phyloP scores from a whole-genome alignment of 2,329 filamentous ascomycete genomes.

The Aspergillus sojae region DNA sequence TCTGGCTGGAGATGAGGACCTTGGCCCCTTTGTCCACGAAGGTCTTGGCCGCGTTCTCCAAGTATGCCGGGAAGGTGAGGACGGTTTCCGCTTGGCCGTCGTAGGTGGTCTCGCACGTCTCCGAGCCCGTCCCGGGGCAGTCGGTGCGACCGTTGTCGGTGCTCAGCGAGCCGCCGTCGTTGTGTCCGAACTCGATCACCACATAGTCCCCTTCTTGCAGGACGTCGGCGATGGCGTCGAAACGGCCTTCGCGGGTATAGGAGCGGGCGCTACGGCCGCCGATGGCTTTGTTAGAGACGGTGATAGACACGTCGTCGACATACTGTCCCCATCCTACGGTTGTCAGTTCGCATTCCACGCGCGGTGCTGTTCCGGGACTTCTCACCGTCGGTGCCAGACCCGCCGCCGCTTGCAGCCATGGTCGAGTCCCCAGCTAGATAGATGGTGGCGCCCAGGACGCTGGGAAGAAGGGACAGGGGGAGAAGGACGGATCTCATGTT shows the following conservation, averaged over 20 bases:
- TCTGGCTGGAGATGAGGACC: constrained; percentile 62
- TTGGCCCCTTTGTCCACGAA: constrained; percentile 61
- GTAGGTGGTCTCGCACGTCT: constrained; percentile 58
- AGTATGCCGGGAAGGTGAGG: constrained; percentile 63
- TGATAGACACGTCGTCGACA: constrained; percentile 54
- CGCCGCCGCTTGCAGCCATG: constrained; percentile 31
- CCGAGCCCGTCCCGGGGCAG: constrained; percentile 57
- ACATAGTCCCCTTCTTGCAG: constrained; percentile 65
- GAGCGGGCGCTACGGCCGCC: constrained; percentile 68
- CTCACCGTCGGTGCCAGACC: constrained; percentile 29
- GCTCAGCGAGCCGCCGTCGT: constrained; percentile 64
- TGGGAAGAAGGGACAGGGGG: constrained; percentile 26
- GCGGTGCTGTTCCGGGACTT: background rate
- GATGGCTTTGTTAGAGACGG: constrained; percentile 66
- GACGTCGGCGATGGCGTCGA: constrained; percentile 57
- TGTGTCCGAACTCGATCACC: constrained; percentile 73
- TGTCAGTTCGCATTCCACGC: background rate
- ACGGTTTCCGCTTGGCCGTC: constrained; percentile 58
- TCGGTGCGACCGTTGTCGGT: constrained; percentile 65
- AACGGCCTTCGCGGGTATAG: constrained; percentile 67
- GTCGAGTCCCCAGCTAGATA: constrained; percentile 41
- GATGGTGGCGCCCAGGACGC: constrained; percentile 28
- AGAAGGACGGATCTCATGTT: constrained; percentile 26
- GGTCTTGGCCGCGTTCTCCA: constrained; percentile 58
- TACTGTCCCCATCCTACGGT: constrained; percentile 64